Base-by-base conservation (phyloP, 2,329 filamentous ascomycete species). In the Leptographium flavum region DNA sequence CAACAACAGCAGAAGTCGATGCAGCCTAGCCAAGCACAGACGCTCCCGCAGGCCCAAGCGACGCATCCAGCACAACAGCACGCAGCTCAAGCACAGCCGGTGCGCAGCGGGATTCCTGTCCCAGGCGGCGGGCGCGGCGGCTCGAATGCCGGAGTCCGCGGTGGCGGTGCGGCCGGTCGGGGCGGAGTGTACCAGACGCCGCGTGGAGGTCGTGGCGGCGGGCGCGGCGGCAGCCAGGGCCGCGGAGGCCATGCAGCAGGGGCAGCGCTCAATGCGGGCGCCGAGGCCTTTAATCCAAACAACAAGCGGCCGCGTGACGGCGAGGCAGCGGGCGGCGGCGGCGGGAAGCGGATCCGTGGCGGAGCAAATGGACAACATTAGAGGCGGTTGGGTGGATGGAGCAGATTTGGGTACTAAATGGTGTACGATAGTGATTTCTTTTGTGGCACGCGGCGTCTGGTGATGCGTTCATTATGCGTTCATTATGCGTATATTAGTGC, bases 251-350 rank as follows among this genome's bases (percentile, higher is more conserved):
- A 46, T 10, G 58, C 58, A 3, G 60, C 59, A 15, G 60, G 39
- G 3, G 62, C 65, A 47, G 60, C 61, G 7, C 54, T 76, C 32
- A 75, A 70, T 54, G 65, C 67, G 2, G 60, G 63, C 11, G 72
- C 67, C 14, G 70, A 72, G 28, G 3, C 39, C 13, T 42, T 42
- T 15, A 42, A 31, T n/a, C 31, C 23, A 17, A 14, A 71, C 21
- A 72, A 68, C 53, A 76, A 77, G 58, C 64, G 73, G 31, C 64
- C 69, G 19, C 64, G 73, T 25, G 71, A 72, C 45, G 73, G 76
- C 45, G 59, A 57, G 14, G 63, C 64, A 36, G 51, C 52, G 9
- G 60, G 58, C 9, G 42, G 42, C 13, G 51, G 49, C 35, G 67
- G 61, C 2, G 51, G 56, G n/a, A 66, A 66, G 56, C 57, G 62